phyloP scores from a whole-genome alignment of 2,329 filamentous ascomycete genomes.

The Nemania serpens region DNA sequence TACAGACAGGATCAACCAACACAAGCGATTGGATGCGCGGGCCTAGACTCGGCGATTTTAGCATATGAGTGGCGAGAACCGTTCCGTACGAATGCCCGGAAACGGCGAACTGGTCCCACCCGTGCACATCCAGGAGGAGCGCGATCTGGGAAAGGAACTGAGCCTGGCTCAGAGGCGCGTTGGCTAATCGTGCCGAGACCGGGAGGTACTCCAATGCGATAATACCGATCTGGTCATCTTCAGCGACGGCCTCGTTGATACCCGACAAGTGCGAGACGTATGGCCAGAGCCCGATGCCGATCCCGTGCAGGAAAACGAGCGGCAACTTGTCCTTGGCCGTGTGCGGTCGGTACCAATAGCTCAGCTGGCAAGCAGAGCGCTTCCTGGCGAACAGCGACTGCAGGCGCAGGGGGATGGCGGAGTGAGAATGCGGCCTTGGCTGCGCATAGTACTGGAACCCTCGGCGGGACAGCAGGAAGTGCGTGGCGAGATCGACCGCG shows the following conservation, averaged over 20 bases:
- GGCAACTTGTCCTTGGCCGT: constrained; percentile 60
- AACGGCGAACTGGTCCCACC: constrained; percentile 62
- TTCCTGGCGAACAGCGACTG: constrained; percentile 52
- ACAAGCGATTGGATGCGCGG: constrained; percentile 55
- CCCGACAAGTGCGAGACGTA: constrained; percentile 62
- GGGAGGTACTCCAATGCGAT: constrained; percentile 69
- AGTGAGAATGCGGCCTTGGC: constrained; percentile 43
- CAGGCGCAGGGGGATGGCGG: constrained; percentile 63
- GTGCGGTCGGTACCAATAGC: constrained; percentile 71
- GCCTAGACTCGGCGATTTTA: constrained; percentile 54
- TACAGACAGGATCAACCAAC: constrained; percentile 65
- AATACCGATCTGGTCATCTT: constrained; percentile 59
- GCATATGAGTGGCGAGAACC: constrained; percentile 64
- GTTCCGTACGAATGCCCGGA: constrained; percentile 69
- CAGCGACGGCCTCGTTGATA: constrained; percentile 47
- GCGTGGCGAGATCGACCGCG: constrained; percentile 57
- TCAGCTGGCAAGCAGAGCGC: constrained; percentile 56
- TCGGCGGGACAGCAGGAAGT: constrained; percentile 50
- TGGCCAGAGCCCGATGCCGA: constrained; percentile 69
- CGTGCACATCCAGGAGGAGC: constrained; percentile 61
- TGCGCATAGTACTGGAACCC: constrained; percentile 59
- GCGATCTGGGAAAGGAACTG: constrained; percentile 62
- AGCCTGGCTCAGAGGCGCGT: constrained; percentile 53
- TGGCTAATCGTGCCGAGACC: constrained; percentile 66
- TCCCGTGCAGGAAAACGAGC: constrained; percentile 72